These are phyloP conservation scores for Erysimum cheiri DNA, from an alignment of 441 rosid genomes.

Conservation along the genomic window DNA sequence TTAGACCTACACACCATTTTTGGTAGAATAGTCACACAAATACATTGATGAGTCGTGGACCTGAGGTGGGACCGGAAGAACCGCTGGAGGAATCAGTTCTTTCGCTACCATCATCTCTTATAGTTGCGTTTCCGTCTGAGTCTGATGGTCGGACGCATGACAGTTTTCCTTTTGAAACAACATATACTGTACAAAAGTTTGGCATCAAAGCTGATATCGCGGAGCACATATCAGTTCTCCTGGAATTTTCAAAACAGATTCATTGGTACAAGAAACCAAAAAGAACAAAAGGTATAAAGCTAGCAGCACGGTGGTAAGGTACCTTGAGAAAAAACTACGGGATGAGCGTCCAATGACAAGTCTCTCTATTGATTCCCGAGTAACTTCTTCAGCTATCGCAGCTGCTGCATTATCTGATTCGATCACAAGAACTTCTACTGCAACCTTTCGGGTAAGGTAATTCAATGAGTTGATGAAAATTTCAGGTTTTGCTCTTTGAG, in stretches of 20 bases:
- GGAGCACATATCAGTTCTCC: conserved; percentile 61
- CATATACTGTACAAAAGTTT: conserved; percentile 77
- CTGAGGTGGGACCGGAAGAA: conserved; percentile 50
- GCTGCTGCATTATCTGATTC: conserved; percentile 76
- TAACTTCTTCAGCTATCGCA: conserved; percentile 73
- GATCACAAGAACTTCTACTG: conserved; percentile 58
- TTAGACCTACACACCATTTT: conserved; percentile 23
- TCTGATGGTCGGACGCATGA: conserved; percentile 65
- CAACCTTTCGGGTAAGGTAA: conserved; percentile 53
- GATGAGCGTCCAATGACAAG: conserved; percentile 88
- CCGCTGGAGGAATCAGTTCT: conserved; percentile 48
- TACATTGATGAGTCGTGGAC: conserved; percentile 21
- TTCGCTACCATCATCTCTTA: conserved; percentile 60
- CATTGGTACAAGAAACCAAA: conserved; percentile 26
- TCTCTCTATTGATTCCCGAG: conserved; percentile 53
- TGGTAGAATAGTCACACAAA: conserved; percentile 3
- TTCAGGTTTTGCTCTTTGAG: conserved; percentile 8
- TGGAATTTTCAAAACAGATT: conserved; percentile 34
- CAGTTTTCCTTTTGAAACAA: conserved; percentile 80
- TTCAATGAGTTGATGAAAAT: conserved; percentile 12
- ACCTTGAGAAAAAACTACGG: conserved; percentile 68
- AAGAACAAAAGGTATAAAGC: conserved; percentile 20
- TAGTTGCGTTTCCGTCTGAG: conserved; percentile 61
- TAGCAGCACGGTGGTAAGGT: conserved; percentile 13
- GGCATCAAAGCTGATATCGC: conserved; percentile 72